These are phyloP conservation scores for Epithele typhae DNA, from an alignment of 768 basidiomycete species.

Conservation along the genomic window DNA sequence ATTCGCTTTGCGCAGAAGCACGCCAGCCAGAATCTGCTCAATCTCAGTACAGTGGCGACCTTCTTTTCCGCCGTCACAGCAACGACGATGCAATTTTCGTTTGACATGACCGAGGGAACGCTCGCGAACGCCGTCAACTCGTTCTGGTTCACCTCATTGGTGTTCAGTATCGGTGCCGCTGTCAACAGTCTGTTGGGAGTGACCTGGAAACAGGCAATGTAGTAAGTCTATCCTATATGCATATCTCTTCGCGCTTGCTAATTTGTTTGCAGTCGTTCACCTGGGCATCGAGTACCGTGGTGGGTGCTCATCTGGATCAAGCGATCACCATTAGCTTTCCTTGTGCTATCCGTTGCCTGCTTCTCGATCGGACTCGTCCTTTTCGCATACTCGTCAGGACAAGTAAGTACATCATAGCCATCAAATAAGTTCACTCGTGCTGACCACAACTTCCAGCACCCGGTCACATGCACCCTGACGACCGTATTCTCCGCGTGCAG, in stretches of 20 bases:
- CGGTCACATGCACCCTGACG: constrained; percentile 63
- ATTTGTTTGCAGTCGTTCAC: constrained; percentile 51
- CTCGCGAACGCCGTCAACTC: constrained; percentile 56
- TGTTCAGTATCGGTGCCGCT: constrained; percentile 73
- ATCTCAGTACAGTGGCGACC: constrained; percentile 72
- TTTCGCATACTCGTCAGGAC: constrained; percentile 70
- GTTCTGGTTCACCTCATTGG: constrained; percentile 73
- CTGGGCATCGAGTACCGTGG: constrained; percentile 73
- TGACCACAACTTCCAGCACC: constrained; percentile 34
- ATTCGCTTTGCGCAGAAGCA: constrained; percentile 76
- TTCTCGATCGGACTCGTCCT: constrained; percentile 76
- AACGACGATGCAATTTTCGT: constrained; percentile 69
- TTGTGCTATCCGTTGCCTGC: constrained; percentile 79
- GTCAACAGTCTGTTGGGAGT: constrained; percentile 75
- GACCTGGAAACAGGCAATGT: constrained; percentile 82
- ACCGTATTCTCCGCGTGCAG: constrained; percentile 75
- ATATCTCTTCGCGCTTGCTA: constrained; percentile 11
- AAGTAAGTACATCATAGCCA: constrained; percentile 37
- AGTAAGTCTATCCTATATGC: constrained; percentile 41
- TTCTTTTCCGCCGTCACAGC: constrained; percentile 77
- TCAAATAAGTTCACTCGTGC: neutral
- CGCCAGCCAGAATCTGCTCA: constrained; percentile 56
- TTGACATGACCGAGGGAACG: constrained; percentile 33
- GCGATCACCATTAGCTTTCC: constrained; percentile 75
- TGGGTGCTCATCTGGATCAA: constrained; percentile 89